phyloP scores from a whole-genome alignment of 2,329 filamentous ascomycete species.

The Gremmenia infestans region DNA sequence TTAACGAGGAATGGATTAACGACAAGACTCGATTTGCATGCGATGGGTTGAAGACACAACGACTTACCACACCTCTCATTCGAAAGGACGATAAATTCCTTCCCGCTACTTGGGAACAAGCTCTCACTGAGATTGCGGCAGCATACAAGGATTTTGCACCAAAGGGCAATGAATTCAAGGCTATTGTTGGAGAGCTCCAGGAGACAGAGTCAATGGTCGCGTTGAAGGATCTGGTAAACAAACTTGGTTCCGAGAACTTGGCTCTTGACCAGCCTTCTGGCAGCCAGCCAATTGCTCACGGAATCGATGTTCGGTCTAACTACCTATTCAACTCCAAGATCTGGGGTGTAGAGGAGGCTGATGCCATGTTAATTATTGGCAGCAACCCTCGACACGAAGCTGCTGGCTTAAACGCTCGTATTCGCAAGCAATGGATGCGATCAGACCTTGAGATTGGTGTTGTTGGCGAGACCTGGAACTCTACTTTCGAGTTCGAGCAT shows the following conservation, averaged over 20 bases:
- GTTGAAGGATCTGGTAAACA: constrained; percentile 96
- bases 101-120: constrained; percentile 93
- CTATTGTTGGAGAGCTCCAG: constrained; percentile 81
- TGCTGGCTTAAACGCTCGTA: constrained; percentile 90
- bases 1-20: constrained; percentile 99
- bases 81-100: constrained; percentile 87
- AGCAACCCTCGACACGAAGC: constrained; percentile 96
- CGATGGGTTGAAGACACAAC: constrained; percentile 93
- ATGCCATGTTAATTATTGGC: constrained; percentile 85
- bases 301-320: constrained; percentile 88
- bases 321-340: constrained; percentile 97
- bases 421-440: constrained; percentile 95
- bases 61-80: constrained; percentile 86
- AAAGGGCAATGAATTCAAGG: constrained; percentile 93
- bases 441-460: constrained; percentile 91
- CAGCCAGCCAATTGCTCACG: constrained; percentile 79
- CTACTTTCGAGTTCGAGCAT: constrained; percentile 93
- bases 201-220: constrained; percentile 93
- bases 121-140: constrained; percentile 76
- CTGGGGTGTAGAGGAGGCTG: constrained; percentile 87
- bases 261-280: constrained; percentile 86
- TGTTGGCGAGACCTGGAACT: constrained; percentile 85
- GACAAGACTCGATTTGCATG: constrained; percentile 97
- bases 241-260: constrained; percentile 91
- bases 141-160: constrained; percentile 76